Conservation (phyloP, 306 rosid genomes). For the Vachellia pachyceras region DNA sequence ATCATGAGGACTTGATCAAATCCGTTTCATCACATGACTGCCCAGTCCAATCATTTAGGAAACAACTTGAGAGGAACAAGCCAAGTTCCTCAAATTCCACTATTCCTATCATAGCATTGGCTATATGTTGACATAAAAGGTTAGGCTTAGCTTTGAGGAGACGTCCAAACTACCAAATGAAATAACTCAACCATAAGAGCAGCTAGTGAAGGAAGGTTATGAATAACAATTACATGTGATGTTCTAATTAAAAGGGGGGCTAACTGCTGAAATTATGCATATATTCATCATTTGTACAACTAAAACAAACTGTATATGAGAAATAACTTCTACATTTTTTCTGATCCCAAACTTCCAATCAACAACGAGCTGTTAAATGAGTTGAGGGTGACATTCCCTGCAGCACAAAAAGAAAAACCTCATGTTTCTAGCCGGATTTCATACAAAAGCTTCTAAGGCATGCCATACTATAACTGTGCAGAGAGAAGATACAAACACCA, state of each 20-base stretch:
- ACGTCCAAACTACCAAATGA: constrained; percentile 29
- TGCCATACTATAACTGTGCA: not conserved
- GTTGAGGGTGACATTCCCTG: constrained; percentile 49
- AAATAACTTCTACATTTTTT: constrained; percentile 4
- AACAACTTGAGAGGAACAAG: not conserved
- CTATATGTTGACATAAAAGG: not conserved
- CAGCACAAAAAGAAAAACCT: constrained; percentile 32
- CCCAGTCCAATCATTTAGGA: constrained; percentile 26
- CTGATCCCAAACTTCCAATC: constrained; percentile 41
- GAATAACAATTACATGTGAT: constrained; percentile 23
- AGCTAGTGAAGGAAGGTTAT: constrained; percentile 17
- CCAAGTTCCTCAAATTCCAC: not conserved
- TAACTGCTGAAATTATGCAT: constrained; percentile 30
- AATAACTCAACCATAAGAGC: constrained; percentile 28
- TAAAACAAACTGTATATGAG: constrained; percentile 22
- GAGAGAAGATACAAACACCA: not conserved
- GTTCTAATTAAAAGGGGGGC: constrained; percentile 10
- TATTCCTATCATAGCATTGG: not conserved
- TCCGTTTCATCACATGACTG: not conserved
- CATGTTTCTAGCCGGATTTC: constrained; percentile 2
- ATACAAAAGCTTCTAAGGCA: not conserved
- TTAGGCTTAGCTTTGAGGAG: not conserved
- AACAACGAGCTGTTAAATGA: constrained; percentile 49
- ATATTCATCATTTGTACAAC: constrained; percentile 29
- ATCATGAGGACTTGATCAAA: constrained; percentile 8